Evolutionary conservation across 805 yeast genomes (phyloP).

Genomic region (Candida ficus): DNA sequence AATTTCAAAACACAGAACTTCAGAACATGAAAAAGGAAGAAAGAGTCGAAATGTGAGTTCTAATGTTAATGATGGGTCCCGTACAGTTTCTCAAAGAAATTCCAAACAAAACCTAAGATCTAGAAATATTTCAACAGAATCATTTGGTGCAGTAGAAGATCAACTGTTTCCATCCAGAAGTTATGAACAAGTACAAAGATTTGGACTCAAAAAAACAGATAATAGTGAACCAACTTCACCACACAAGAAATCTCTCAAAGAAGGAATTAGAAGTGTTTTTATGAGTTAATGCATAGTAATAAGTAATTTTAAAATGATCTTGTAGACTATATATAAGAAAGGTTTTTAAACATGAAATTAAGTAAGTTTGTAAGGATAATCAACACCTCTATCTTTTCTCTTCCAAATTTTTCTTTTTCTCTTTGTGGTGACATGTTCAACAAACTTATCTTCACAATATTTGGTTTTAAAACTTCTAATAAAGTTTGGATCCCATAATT

Average conservation of each 20-base stretch:
- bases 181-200: not conserved
- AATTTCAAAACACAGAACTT: slow-evolving; percentile 1
- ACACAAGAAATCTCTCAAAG: not conserved
- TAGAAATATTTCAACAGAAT: slow-evolving; percentile 6
- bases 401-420: slow-evolving; percentile 91
- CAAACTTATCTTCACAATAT: slow-evolving; percentile 77
- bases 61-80: not conserved
- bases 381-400: slow-evolving; percentile 74
- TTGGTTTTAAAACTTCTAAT: slow-evolving; percentile 62
- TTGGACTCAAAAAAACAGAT: too few species aligned
- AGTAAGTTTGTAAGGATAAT: slow-evolving; percentile 70
- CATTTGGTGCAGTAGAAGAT: not conserved
- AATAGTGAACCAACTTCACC: too few species aligned
- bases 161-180: not conserved
- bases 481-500: slow-evolving; percentile 94
- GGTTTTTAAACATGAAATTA: slow-evolving; percentile 1
- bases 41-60: slow-evolving; percentile 1
- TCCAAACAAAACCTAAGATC: slow-evolving; percentile 1
- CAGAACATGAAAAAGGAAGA: not conserved
- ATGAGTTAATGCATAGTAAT: too few species aligned
- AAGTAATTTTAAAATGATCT: too few species aligned
- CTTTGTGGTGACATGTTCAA: slow-evolving; percentile 76
- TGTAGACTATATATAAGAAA: too few species aligned
- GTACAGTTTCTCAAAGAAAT: not conserved
- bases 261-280: not conserved